A percentile compares a stretch with the other conserved stretches of the same genome.
Evolutionary conservation across 345 rosid species (phyloP).

Genomic region (Citrus mangshanensis): DNA sequence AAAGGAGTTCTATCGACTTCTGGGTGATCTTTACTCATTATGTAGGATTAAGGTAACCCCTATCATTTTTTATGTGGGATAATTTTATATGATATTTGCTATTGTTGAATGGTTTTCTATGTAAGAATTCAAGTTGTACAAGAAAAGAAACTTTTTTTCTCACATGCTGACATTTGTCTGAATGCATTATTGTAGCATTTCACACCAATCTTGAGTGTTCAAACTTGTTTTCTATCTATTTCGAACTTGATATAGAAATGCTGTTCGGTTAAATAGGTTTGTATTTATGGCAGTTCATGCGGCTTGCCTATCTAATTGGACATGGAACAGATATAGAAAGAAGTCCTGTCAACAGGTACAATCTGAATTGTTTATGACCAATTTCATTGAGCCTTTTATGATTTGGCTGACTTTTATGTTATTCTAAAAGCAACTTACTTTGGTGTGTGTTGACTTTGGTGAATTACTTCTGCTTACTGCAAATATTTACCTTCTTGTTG

Average conservation of each 20-base stretch:
- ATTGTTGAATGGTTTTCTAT: neutral
- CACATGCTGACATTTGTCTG: neutral
- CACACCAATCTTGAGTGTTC: neutral
- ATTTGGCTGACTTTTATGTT: neutral
- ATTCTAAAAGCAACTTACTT: neutral
- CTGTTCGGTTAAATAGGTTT: conserved; percentile 20
- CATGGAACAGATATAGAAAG: conserved; percentile 84
- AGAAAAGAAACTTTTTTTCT: neutral
- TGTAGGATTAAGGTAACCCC: conserved; percentile 79
- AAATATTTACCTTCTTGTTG: conserved; percentile 1
- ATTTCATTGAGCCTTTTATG: conserved; percentile 5
- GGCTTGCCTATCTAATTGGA: conserved; percentile 92
- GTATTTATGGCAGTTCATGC: conserved; percentile 74
- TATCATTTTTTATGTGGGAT: conserved; percentile 5
- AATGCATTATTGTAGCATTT: neutral
- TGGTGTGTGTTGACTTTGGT: neutral
- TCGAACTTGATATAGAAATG: neutral
- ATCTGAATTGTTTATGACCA: conserved; percentile 2
- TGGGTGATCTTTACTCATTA: conserved; percentile 91
- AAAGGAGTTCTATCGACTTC: conserved; percentile 89
- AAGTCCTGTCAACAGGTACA: conserved; percentile 93
- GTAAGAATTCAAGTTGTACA: neutral
- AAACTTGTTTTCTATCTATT: neutral
- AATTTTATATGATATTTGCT: neutral
- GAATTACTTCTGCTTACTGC: neutral